These are phyloP conservation scores for Gentiana dahurica DNA, from an alignment of 257 asterid species.

Conservation along the genomic window DNA sequence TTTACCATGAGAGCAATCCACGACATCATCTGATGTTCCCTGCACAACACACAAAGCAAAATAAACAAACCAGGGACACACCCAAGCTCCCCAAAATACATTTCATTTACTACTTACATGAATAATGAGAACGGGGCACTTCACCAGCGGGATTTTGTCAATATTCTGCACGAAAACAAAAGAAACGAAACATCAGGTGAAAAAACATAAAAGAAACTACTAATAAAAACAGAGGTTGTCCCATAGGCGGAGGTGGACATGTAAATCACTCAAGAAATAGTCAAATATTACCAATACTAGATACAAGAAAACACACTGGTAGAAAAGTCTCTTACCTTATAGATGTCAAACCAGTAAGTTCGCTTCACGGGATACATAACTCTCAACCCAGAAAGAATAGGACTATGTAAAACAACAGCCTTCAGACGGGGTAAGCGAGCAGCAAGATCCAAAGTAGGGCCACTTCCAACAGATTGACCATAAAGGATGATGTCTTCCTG, in stretches of 20 bases:
- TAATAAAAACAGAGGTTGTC: not conserved
- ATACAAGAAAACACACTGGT: not conserved
- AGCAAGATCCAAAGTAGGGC: constrained; percentile 89
- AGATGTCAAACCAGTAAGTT: constrained; percentile 92
- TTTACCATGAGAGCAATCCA: constrained; percentile 56
- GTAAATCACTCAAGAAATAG: not conserved
- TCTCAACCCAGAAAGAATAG: constrained; percentile 79
- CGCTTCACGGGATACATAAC: constrained; percentile 96
- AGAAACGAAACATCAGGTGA: constrained; percentile 11
- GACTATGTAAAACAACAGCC: constrained; percentile 85
- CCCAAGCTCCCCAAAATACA: too few species aligned
- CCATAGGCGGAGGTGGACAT: not conserved
- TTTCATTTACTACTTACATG: constrained; percentile 50
- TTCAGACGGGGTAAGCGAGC: constrained; percentile 71
- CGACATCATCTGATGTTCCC: constrained; percentile 64
- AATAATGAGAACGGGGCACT: constrained; percentile 77
- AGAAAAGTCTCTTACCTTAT: constrained; percentile 41
- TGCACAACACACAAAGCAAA: constrained; percentile 15
- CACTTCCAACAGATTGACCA: constrained; percentile 97
- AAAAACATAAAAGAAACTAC: not conserved
- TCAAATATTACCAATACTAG: not conserved
- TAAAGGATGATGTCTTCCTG: constrained; percentile 89
- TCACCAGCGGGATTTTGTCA: constrained; percentile 79
- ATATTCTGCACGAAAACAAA: constrained; percentile 55
- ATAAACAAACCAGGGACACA: not conserved